Evolutionary conservation across 306 rosid genomes (phyloP).

Genomic region (Dalbergia cultrata): DNA sequence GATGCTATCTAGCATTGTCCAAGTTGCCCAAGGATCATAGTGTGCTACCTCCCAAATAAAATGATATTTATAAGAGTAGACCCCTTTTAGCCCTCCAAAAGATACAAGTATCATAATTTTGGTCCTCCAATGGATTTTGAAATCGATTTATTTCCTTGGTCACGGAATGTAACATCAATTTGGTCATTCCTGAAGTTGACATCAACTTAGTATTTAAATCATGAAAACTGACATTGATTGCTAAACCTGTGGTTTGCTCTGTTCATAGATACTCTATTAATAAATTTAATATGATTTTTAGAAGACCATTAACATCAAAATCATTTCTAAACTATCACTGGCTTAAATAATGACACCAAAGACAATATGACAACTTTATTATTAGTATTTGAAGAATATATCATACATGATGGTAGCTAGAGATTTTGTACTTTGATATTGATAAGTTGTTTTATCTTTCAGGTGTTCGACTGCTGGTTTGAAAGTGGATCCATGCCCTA

Average conservation of each 20-base stretch:
- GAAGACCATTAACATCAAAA: conserved; percentile 23
- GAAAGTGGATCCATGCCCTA: conserved; percentile 99
- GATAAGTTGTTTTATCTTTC: conserved; percentile 46
- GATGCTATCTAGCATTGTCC: conserved; percentile 26
- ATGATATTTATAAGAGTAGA: background rate
- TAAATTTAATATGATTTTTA: background rate
- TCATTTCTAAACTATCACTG: background rate
- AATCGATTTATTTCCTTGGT: background rate
- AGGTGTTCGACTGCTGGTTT: conserved; percentile 99
- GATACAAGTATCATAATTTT: background rate
- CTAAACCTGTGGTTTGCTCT: background rate
- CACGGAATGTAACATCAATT: background rate
- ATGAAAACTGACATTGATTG: background rate
- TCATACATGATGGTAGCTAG: conserved; percentile 8
- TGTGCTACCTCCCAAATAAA: background rate
- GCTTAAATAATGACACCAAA: background rate
- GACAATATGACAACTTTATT: background rate
- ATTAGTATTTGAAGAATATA: background rate
- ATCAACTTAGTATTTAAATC: background rate
- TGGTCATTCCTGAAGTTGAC: background rate
- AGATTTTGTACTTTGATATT: conserved; percentile 30
- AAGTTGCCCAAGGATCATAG: conserved; percentile 14
- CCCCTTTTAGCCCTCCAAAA: background rate
- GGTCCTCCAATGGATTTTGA: background rate
- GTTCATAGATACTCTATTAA: background rate